Base-by-base conservation (phyloP, 2,329 filamentous ascomycete species). In the Phaeophleospora eucalypticola region DNA sequence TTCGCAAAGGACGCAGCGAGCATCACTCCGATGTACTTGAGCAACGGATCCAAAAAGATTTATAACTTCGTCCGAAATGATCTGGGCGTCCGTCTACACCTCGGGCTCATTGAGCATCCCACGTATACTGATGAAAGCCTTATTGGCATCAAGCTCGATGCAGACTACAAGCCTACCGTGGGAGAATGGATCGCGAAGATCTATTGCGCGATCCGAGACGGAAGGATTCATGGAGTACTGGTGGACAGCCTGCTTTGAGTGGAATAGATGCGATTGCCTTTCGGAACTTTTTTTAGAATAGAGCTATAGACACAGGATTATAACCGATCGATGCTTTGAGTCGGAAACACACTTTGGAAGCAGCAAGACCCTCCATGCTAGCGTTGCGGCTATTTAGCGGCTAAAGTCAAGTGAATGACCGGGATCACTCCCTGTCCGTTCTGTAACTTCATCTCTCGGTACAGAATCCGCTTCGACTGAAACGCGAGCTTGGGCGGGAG, bases 141-240 rank as follows among this genome's bases (percentile, higher is more conserved):
- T 12, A 48, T 52, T 3, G 53, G 47, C 4, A 45, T 45, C 15
- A 40, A 18, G 4, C 40, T 53, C 14, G 14, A 24, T n/a, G 24
- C 42, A 7, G 24, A 42, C 6, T 40, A 45, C n/a, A 41, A 44
- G 15, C 51, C 50, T 27, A 53, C 48, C 15, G 53, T 59, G 4
- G 58, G 56, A 6, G 52, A 41, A 24, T 35, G 51, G 16, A 51
- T 60, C 15, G 51, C 55, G 20, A 44, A 46, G 1, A 58, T 62
- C 17, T 63, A 60, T 36, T 50, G 49, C 33, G 57, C 60, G 12
- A 43, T 63, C 43, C 52, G 57, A 29, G 52, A 44, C 19, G 60
- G 58, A 36, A 27, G 34, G 16, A 43, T 47, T 9, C 38, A 42
- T 17, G 17, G 37, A 4, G 38, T 37, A 15, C 20, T 47, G 33